Evolutionary conservation across 2,329 filamentous ascomycete species (phyloP).

Genomic region (Aspergillus viridinutans): DNA sequence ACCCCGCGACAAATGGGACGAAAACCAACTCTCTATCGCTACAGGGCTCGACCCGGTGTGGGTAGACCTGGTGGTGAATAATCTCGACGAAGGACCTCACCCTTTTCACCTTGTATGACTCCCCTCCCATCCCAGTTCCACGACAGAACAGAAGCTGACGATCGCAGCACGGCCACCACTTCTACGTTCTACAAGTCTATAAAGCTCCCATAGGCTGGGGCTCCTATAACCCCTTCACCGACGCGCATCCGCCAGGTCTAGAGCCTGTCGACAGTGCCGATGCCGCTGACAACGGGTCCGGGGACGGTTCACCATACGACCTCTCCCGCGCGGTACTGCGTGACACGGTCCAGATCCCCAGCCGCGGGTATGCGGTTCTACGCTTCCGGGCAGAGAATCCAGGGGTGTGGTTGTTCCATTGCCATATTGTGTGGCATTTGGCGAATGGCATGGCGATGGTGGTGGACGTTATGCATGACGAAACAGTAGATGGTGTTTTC

Average conservation of each 20-base stretch:
- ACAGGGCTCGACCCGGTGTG: constrained; percentile 31
- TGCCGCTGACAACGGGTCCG: constrained; percentile 11
- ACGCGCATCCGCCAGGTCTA: constrained; percentile 19
- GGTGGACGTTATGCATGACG: constrained; percentile 27
- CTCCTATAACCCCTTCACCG: constrained; percentile 35
- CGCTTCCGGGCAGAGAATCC: constrained; percentile 54
- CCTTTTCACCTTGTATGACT: constrained; percentile 47
- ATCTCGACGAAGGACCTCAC: constrained; percentile 48
- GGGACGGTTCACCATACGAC: constrained; percentile 15
- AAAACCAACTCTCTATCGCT: constrained; percentile 38
- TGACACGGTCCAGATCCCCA: constrained; percentile 52
- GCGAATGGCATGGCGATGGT: constrained; percentile 44
- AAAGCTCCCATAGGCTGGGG: constrained; percentile 32
- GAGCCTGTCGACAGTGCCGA: constrained; percentile 9
- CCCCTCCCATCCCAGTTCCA: not conserved
- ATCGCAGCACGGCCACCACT: constrained; percentile 33
- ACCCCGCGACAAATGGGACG: constrained; percentile 37
- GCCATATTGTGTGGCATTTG: constrained; percentile 51
- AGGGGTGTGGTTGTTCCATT: constrained; percentile 49
- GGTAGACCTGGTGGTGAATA: constrained; percentile 49
- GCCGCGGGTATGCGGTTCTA: constrained; percentile 53
- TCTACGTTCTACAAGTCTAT: constrained; percentile 29
- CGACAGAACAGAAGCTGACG: not conserved
- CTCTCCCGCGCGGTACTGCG: constrained; percentile 42
- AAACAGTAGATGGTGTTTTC: too few relatives aligned